These are phyloP conservation scores for Wolfiporia cocos DNA, from an alignment of 1,284 basidiomycete species.

Conservation along the genomic window DNA sequence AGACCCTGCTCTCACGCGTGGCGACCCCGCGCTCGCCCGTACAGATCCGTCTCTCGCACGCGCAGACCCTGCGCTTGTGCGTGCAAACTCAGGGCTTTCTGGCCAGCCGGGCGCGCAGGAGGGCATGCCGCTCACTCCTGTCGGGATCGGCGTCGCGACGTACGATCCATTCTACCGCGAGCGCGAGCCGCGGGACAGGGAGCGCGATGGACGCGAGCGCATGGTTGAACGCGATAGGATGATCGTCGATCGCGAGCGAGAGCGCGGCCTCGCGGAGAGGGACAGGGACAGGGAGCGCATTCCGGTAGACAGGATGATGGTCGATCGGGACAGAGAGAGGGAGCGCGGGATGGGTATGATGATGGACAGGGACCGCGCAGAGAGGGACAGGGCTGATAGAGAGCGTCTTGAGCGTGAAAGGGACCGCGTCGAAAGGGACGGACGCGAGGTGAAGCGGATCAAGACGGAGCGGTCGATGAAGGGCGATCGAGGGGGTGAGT, in stretches of 20 bases:
- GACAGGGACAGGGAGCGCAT: slow-evolving; percentile 27
- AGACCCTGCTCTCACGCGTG: no score
- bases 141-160: slow-evolving; percentile 19
- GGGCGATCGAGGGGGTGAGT: slow-evolving; percentile 27
- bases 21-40: slow-evolving; percentile 2
- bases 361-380: slow-evolving; percentile 22
- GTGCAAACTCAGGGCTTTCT: no score
- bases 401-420: slow-evolving; percentile 15
- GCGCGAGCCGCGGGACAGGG: background rate
- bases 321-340: slow-evolving; percentile 19
- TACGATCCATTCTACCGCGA: slow-evolving; percentile 19
- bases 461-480: slow-evolving; percentile 34
- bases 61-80: no score
- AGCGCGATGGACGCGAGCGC: background rate
- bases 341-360: slow-evolving; percentile 21
- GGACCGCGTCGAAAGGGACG: slow-evolving; percentile 27
- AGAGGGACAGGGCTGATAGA: no score
- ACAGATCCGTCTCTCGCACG: no score
- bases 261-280: no score
- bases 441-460: slow-evolving; percentile 39
- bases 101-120: no score
- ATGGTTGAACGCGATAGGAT: no score
- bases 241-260: slow-evolving; percentile 9
- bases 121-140: slow-evolving; percentile 19
- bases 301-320: slow-evolving; percentile 9